These are phyloP conservation scores for Bombardia bombarda DNA, from an alignment of 495 filamentous ascomycete genomes.

Conservation along the genomic window DNA sequence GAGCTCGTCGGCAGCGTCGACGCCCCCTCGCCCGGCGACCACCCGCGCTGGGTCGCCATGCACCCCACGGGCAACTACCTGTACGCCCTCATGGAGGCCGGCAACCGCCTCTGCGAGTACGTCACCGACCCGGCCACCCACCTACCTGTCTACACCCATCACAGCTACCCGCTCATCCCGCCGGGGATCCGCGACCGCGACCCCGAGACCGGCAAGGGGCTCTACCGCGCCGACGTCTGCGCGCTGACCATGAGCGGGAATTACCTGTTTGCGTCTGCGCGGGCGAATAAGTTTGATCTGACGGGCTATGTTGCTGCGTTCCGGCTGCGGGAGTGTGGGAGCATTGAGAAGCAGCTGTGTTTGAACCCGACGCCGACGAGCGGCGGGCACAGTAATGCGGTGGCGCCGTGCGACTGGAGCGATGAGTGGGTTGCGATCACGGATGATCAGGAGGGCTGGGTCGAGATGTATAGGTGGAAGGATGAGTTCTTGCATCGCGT, in stretches of 20 bases:
- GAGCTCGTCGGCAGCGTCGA: constrained; percentile 59
- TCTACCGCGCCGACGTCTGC: constrained; percentile 74
- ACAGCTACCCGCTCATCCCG: constrained; percentile 69
- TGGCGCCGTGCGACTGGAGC: constrained; percentile 68
- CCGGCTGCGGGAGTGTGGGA: constrained; percentile 57
- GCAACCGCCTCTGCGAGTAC: constrained; percentile 72
- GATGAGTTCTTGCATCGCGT: constrained; percentile 72
- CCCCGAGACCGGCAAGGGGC: constrained; percentile 28
- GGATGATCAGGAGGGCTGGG: constrained; percentile 73
- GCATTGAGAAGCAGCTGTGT: constrained; percentile 67
- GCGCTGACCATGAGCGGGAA: constrained; percentile 55
- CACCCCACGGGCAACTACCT: constrained; percentile 67
- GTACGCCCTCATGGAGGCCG: constrained; percentile 79
- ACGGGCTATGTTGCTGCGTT: constrained; percentile 78
- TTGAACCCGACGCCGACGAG: constrained; percentile 78
- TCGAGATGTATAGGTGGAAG: constrained; percentile 80
- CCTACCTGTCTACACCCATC: constrained; percentile 73
- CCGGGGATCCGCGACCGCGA: constrained; percentile 49
- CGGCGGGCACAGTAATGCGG: constrained; percentile 78
- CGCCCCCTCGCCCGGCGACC: constrained; percentile 62
- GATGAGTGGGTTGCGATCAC: constrained; percentile 81
- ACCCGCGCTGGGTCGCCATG: constrained; percentile 79
- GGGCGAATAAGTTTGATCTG: constrained; percentile 63
- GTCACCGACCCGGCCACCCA: constrained; percentile 67
- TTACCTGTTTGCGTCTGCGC: constrained; percentile 74